Evolutionary conservation across 2,329 filamentous ascomycete genomes (phyloP), one percentile per base, ranked within the genome.

Genomic region (Pseudodiploospora longispora): DNA sequence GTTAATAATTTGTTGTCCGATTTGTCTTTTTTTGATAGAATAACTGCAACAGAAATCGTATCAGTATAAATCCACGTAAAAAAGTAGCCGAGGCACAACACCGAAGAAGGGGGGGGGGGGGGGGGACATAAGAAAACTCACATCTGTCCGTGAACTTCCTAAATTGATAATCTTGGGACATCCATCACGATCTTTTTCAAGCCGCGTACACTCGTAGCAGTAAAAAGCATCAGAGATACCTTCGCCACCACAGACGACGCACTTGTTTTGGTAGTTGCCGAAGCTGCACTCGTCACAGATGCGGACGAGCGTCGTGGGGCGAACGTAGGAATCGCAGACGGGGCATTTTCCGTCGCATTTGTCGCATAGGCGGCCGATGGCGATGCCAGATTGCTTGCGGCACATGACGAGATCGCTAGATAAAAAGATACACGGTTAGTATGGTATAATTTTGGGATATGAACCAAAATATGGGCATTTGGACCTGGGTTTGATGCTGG

Each of bases 261-360:
- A 98, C 69, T 98, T 98, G 74, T 98, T 98, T 72, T 97, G 93
- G 74, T 96, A 98, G 76, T 98, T 98, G 62, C 93, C 93, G 66
- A 98, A 98, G 64, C 87, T 90, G 76, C 93, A 98, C 71, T 98
- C 93, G 73, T 98, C 93, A 75, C 93, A 98, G 72, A 98, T 97
- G 60, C 91, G 88, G 49, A 95, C 93, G 46, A 97, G 83, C 6
- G 93, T 97, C 29, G 93, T 98, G 9, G 93, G 93, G 10, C 93
- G 90, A 52, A 98, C 93, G 78, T 98, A 98, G 49, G 87, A 95
- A 66, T 98, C 93, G 80, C 93, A 98, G 49, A 98, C 90, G 53
- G 93, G 93, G 61, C 93, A 98, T 74, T 98, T 98, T 67, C 93
- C 93, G 72, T 98, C 93, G 75, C 93, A 98, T 72, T 98, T 98